Evolutionary conservation across 2,329 filamentous ascomycete species (phyloP), one percentile per base, ranked within the genome.

Genomic region (Coniochaeta sp.): DNA sequence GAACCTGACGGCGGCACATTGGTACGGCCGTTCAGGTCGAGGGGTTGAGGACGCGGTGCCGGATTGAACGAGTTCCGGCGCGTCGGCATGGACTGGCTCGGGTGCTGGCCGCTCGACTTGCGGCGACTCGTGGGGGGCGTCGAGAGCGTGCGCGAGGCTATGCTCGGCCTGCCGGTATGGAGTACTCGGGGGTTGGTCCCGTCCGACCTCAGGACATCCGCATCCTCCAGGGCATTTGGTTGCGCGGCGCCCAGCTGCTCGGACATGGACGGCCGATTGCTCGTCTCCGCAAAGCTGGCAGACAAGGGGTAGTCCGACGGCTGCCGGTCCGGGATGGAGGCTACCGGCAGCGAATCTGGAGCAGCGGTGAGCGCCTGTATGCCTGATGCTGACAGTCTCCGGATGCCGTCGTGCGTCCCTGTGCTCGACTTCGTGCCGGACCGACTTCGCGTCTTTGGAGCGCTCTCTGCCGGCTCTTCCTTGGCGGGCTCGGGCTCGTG

Each of bases 281-380:
- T 67, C 1, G 70, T 66, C 36, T 79, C 79, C 33, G 65, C 67
- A 14, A 70, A 62, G 26, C 68, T 71, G 62, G 70, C 79, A 64
- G 70, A 77, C 63, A 68, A 69, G 63, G 70, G 72, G 64, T 67
- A 74, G 63, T 70, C 73, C 63, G 58, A 69, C 59, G 61, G 73
- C 69, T 66, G 61, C 74, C 70, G 64, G 72, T 66, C 69, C 65
- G 71, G 68, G 2, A 79, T 71, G 16, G 79, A 70, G 1, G 81
- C 80, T 0, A 87, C 70, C 14, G 85, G 84, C 1, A 88, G 72
- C 0, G 84, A 86, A 31, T 84, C 81, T 6, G 83, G 82, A 1
- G 81, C 77, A 31, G 77, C 79, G 16, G 81, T 79, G 61, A 88
- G 71, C 62, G 83, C 80, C 59, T 84, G 79, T 68, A 87, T 85